Evolutionary conservation across 768 basidiomycete genomes (phyloP), one percentile per base, ranked within the genome.

Genomic region (Tricholoma terreum): DNA sequence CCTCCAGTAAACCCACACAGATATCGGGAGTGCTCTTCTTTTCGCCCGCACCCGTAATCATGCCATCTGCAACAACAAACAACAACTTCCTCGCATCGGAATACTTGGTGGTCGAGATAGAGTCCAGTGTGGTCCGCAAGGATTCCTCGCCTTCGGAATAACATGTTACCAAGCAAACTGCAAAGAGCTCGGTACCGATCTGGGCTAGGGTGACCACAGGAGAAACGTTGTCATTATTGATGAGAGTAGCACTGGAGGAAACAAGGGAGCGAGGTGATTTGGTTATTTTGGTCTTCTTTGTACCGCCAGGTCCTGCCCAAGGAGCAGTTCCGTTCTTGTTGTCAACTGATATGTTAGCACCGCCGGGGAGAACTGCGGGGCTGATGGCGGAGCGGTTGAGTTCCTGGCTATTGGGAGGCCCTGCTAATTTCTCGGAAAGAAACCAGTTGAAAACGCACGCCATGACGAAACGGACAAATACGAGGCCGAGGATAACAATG

Each of bases 31-130:
- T 99, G 60, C 92, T 94, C 65, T 78, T 80, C 75, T 94, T 96
- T 79, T 98, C 97, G 34, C 97, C 97, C 4, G 89, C 89, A 33
- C 97, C 97, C 0, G 96, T 98, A 62, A 99, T 94, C 93, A 99
- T 97, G 1, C 97, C 97, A 70, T 99, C 97, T 48, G 94, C 94
- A 10, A 99, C 89, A 56, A 99, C 79, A 70, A 98, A 95, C 49
- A 99, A 71, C 19, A 99, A 78, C 69, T 99, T 99, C 57, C 97
- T 81, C 40, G 84, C 78, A 73, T 98, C 97, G 4, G 93, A 92
- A 71, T 98, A 99, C 3, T 81, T 87, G 3, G 97, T 98, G 36
- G 73, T 74, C 0, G 96, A 95, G 57, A 99, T 93, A 3, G 94
- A 91, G 71, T 98, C 97, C 53, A 98, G 80, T 0, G 97, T 99